phyloP scores from a whole-genome alignment of 352 stramenopile genomes.

The Blastocystis sp. region DNA sequence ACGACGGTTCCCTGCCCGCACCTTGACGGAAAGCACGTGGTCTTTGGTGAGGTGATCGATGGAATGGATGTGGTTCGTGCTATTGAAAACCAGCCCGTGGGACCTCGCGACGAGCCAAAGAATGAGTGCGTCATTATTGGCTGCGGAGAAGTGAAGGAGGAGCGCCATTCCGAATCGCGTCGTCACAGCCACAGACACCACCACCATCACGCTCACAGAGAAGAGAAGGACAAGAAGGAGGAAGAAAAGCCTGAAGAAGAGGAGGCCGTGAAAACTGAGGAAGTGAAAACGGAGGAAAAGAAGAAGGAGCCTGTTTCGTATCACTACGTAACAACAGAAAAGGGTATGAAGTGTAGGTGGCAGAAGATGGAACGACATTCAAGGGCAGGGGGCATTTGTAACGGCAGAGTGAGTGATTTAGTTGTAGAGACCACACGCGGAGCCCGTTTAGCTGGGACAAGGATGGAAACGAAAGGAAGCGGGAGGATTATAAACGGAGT shows the following conservation, averaged over 20 bases:
- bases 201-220: conserved; percentile 13
- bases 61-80: conserved; percentile 83
- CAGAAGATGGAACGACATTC: conserved; percentile 16
- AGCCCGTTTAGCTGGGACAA: conserved; percentile 43
- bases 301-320: conserved; percentile 5
- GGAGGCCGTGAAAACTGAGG: not conserved
- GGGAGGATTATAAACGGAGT: not conserved
- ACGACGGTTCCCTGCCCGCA: conserved; percentile 89
- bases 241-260: not conserved
- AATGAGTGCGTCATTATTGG: conserved; percentile 87
- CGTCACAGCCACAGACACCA: conserved; percentile 9
- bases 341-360: not conserved
- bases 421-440: conserved; percentile 20
- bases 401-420: not conserved
- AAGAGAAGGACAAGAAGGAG: not conserved
- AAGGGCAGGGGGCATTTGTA: conserved; percentile 60
- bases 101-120: conserved; percentile 82
- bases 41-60: conserved; percentile 84
- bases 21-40: conserved; percentile 89
- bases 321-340: not conserved
- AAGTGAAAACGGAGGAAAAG: not conserved
- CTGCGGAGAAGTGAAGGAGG: conserved; percentile 78
- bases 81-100: conserved; percentile 85
- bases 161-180: not conserved
- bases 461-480: not conserved